Conservation (phyloP, 345 rosid species). For the Carallia pectinifolia region DNA sequence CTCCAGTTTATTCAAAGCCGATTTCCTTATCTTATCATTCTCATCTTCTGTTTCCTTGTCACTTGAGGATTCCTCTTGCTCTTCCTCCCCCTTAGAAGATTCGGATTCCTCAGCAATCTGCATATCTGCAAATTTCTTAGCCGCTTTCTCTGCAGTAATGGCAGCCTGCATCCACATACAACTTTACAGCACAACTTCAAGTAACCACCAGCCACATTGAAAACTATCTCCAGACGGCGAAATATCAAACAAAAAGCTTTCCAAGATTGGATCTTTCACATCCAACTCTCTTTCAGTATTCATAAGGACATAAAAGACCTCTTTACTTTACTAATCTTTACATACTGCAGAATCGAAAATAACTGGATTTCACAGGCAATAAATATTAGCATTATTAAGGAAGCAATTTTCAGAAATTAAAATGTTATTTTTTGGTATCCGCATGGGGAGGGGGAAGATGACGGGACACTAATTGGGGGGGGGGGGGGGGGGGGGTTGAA, state of each 20-base stretch:
- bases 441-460: too few species aligned
- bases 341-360: background rate
- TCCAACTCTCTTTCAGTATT: background rate
- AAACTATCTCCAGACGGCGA: background rate
- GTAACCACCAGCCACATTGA: background rate
- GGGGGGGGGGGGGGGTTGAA: too few species aligned
- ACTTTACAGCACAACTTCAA: slow-evolving; percentile 10
- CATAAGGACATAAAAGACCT: background rate
- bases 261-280: background rate
- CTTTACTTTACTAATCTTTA: too few species aligned
- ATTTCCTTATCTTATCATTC: slow-evolving; percentile 51
- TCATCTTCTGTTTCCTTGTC: slow-evolving; percentile 69
- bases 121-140: slow-evolving; percentile 71
- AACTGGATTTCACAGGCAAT: background rate
- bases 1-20: slow-evolving; percentile 72
- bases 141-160: slow-evolving; percentile 79
- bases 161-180: slow-evolving; percentile 60
- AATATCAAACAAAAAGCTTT: background rate
- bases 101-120: slow-evolving; percentile 55
- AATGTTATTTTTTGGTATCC: too few species aligned
- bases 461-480: too few species aligned
- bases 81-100: slow-evolving; percentile 58
- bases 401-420: too few species aligned
- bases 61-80: slow-evolving; percentile 36
- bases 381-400: too few species aligned